Evolutionary conservation across 257 asterid genomes (phyloP), one percentile per base, ranked within the genome.

Genomic region (Cruciata laevipes): DNA sequence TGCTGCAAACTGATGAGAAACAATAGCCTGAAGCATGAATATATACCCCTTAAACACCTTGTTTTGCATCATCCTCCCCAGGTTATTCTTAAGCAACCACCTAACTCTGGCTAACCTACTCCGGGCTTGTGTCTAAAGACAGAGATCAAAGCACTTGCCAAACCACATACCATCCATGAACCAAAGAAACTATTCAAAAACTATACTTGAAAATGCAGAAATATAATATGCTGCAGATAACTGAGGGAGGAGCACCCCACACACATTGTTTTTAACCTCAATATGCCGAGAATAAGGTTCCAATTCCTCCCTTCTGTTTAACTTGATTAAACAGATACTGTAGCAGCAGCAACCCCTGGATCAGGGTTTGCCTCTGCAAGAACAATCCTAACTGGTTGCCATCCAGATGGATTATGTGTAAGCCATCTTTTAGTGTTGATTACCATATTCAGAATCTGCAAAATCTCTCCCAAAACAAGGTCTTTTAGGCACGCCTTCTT

Each of bases 401-500:
- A 89, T 76, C 96, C 98, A 20, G 97, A 82, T 72, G 85, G 91
- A 83, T 78, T 73, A 73, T 63, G 81, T 12, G 67, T 68, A 57
- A 89, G 82, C 98, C 98, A 92, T 63, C 70, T 92, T 81, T 89
- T 92, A 78, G 76, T 71, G 81, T 76, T 76, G 69, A 86, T 85
- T 73, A 89, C 87, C 87, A 92, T 81, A 73, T 92, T 87, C 85
- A 92, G 83, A 77, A 92, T 81, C 85, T 87, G 96, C 74, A 89
- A 84, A 74, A 87, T 77, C 75, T 86, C 96, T 21, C 98, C 98
- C 78, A 92, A 73, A 56, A 89, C 70, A 66, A 71, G 78, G 64
- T 82, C 88, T 61, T 79, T 81, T 76, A 92, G 69, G 87, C 97
- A 87, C 79, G 80, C 78, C 78, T 71, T 83, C 84, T 80, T 86